Evolutionary conservation across 2,329 filamentous ascomycete genomes (phyloP), one percentile per base, ranked within the genome.

Genomic region (Domatiomyces globalis): DNA sequence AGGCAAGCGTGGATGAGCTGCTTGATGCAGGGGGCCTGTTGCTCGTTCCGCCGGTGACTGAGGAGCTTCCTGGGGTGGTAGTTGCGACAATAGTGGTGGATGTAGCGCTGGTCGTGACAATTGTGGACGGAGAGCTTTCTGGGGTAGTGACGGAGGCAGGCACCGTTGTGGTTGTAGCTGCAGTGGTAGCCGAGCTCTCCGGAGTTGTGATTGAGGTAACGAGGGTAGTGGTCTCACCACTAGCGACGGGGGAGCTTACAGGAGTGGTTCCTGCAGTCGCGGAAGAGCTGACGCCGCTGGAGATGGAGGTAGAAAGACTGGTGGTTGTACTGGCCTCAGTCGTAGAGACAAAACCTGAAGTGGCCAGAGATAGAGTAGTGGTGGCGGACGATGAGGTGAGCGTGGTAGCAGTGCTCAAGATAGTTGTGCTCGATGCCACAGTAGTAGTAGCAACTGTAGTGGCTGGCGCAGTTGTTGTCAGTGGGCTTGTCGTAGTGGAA

Each of bases 401-500:
- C 5, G 51, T 47, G 49, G 49, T 43, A 43, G 49, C 22, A n/a
- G 18, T 15, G 48, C 12, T 18, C 43, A 48, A 27, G 48, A 25
- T 50, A 42, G 51, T 27, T 15, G 46, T 27, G 20, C 45, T 47
- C 45, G 19, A 18, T 17, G 15, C 19, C 43, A 15, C 20, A 4
- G 42, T 48, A 9, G 50, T 66, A 42, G 65, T 64, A 46, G 70
- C 63, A 1, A 61, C 64, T 4, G 69, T 59, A 10, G 65, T 64
- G 51, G 67, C 70, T 59, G 64, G 67, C 19, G 67, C 71, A 25
- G 22, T 25, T 53, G 70, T 62, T 43, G 69, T 68, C 10, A 63
- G 63, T 52, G 63, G 69, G 12, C 67, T 60, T 25, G 69, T 67
- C 1, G 68, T 69, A 60, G 56, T 56, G 22, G 59, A 53, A 48